Evolutionary conservation across 2,329 filamentous ascomycete species (phyloP).

Genomic region (Capronia epimyces): DNA sequence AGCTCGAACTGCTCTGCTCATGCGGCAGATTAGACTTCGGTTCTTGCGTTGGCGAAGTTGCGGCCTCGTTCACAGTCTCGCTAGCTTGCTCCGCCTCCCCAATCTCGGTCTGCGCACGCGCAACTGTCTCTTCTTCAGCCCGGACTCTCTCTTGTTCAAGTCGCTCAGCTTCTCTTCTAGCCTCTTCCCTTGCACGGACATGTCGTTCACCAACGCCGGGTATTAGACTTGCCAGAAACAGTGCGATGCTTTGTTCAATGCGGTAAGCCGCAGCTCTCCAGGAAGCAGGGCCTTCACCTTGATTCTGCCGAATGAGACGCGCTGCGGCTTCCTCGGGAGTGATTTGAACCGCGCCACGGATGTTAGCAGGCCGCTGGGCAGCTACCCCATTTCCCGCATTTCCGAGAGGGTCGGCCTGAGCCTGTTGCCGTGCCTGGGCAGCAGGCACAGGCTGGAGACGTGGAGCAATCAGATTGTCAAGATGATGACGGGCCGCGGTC

Average conservation of each 20-base stretch:
- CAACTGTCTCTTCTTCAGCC: conserved; percentile 14
- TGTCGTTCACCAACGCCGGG: conserved; percentile 59
- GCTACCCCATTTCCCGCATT: background rate
- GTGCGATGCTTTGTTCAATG: conserved; percentile 52
- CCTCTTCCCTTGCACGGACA: conserved; percentile 51
- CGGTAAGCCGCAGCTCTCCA: conserved; percentile 27
- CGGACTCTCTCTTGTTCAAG: conserved; percentile 24
- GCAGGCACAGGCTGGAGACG: conserved; percentile 17
- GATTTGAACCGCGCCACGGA: conserved; percentile 21
- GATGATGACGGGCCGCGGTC: conserved; percentile 40
- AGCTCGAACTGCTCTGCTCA: background rate
- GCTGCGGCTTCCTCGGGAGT: conserved; percentile 28
- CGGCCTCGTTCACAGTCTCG: background rate
- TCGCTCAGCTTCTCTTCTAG: conserved; percentile 34
- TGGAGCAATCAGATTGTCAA: conserved; percentile 38
- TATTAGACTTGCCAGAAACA: conserved; percentile 59
- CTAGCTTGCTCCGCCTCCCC: background rate
- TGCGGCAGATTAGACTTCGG: background rate
- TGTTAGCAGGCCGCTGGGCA: conserved; percentile 13
- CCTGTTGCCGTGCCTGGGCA: conserved; percentile 9
- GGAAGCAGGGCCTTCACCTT: conserved; percentile 17
- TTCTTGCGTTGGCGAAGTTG: background rate
- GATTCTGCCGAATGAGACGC: conserved; percentile 25
- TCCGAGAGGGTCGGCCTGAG: conserved; percentile 3
- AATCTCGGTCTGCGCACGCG: background rate